These are phyloP conservation scores for Leptodontidium sp. DNA, from an alignment of 2,329 filamentous ascomycete genomes.

Conservation along the genomic window DNA sequence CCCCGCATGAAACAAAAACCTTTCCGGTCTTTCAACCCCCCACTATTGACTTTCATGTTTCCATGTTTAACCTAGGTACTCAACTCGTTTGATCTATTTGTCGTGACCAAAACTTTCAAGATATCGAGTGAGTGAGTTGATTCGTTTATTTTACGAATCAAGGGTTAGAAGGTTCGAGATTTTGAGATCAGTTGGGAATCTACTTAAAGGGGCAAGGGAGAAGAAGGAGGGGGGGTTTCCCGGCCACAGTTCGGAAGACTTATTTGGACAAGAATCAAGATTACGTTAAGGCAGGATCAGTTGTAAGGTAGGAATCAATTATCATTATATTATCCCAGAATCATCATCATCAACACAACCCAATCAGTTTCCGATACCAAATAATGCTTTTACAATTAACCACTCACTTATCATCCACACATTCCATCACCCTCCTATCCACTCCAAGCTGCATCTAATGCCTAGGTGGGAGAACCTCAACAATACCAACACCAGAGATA, in stretches of 20 bases:
- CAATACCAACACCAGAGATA: constrained; percentile 50
- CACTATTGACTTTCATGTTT: constrained; percentile 1
- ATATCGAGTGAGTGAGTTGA: too few species aligned
- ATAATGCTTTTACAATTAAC: not conserved
- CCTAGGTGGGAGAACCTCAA: constrained; percentile 43
- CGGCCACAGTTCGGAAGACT: too few species aligned
- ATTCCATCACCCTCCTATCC: too few species aligned
- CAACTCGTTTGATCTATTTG: not conserved
- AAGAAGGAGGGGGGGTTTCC: too few species aligned
- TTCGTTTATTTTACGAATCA: too few species aligned
- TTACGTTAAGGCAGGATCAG: not conserved
- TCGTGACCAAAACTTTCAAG: too few species aligned
- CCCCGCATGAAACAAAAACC: not conserved
- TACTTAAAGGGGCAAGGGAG: too few species aligned
- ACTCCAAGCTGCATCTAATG: not conserved
- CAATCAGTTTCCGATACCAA: not conserved
- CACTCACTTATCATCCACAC: too few species aligned
- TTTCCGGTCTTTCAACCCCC: not conserved
- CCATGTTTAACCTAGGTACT: not conserved
- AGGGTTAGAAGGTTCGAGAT: too few species aligned
- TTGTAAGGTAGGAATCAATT: constrained; percentile 1
- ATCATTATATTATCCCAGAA: constrained; percentile 12
- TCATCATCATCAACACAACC: not conserved
- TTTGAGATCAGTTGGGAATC: too few species aligned
- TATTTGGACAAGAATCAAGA: too few species aligned